A percentile compares a stretch with the other conserved stretches of the same genome.
Evolutionary conservation across 192 early-diverging fungal genomes (phyloP).

Genomic region (Thamnidium elegans): DNA sequence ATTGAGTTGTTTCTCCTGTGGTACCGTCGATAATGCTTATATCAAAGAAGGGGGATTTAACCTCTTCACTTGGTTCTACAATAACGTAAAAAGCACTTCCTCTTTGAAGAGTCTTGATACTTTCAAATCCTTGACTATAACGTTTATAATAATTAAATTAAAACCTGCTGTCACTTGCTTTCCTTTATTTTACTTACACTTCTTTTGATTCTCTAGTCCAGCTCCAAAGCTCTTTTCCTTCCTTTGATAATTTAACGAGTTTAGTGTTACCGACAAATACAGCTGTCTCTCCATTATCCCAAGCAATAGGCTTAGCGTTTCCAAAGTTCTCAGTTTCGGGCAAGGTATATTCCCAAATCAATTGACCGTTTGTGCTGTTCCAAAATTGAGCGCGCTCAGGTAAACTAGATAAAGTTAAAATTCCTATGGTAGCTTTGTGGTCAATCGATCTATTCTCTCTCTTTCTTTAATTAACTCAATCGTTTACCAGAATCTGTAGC

Average conservation of each 20-base stretch:
- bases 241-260: constrained; percentile 17
- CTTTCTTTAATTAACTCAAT: constrained; percentile 12
- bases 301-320: not conserved
- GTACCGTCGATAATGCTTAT: not conserved
- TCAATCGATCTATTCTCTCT: constrained; percentile 18
- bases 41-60: not conserved
- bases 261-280: constrained; percentile 1
- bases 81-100: constrained; percentile 25
- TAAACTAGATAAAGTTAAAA: constrained; percentile 27
- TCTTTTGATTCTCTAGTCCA: constrained; percentile 7
- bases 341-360: constrained; percentile 31
- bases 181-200: not conserved
- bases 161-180: not conserved
- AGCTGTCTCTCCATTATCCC: constrained; percentile 16
- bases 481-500: constrained; percentile 52
- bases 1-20: constrained; percentile 27
- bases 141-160: not conserved
- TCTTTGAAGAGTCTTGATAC: not conserved
- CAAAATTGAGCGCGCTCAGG: constrained; percentile 30
- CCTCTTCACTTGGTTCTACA: constrained; percentile 27
- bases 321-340: not conserved
- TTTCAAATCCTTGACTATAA: not conserved
- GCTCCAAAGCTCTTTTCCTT: constrained; percentile 18
- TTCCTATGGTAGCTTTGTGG: not conserved
- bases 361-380: constrained; percentile 36